A percentile compares a stretch with the other conserved stretches of the same genome.
These are phyloP conservation scores for Thozetella sp. DNA, from an alignment of 495 filamentous ascomycete genomes.

Conservation along the genomic window DNA sequence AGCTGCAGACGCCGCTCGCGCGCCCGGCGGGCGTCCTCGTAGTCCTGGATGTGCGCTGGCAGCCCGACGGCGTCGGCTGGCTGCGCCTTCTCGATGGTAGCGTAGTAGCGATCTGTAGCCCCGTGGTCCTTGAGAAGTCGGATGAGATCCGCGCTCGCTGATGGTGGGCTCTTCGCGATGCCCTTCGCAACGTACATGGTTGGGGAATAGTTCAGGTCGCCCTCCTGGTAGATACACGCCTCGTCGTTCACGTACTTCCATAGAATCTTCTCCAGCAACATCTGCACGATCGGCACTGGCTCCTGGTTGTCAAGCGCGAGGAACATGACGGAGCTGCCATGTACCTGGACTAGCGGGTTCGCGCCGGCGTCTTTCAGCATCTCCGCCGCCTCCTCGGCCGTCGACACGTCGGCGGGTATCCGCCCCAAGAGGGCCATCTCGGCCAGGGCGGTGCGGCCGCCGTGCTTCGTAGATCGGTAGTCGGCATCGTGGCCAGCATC, in stretches of 20 bases:
- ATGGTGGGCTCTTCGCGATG: constrained; percentile 24
- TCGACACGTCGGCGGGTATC: constrained; percentile 25
- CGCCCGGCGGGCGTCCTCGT: constrained; percentile 33
- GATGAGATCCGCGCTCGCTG: constrained; percentile 9
- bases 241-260: constrained; percentile 40
- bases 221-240: constrained; percentile 38
- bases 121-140: constrained; percentile 34
- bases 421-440: constrained; percentile 37
- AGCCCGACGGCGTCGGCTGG: constrained; percentile 37
- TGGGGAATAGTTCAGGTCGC: constrained; percentile 37
- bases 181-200: constrained; percentile 41
- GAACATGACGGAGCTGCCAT: constrained; percentile 40
- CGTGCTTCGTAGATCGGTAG: constrained; percentile 37
- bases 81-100: constrained; percentile 31
- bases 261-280: constrained; percentile 28
- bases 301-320: constrained; percentile 40
- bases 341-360: constrained; percentile 31
- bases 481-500: constrained; percentile 41
- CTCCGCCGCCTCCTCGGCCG: constrained; percentile 32
- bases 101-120: constrained; percentile 39
- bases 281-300: constrained; percentile 30
- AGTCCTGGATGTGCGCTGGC: constrained; percentile 32
- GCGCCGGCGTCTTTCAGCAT: constrained; percentile 35
- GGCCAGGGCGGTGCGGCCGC: constrained; percentile 39
- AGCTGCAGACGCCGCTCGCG: constrained; percentile 24